phyloP scores from a whole-genome alignment of 129 eudicot genomes.

The Gnaphalium uliginosum region DNA sequence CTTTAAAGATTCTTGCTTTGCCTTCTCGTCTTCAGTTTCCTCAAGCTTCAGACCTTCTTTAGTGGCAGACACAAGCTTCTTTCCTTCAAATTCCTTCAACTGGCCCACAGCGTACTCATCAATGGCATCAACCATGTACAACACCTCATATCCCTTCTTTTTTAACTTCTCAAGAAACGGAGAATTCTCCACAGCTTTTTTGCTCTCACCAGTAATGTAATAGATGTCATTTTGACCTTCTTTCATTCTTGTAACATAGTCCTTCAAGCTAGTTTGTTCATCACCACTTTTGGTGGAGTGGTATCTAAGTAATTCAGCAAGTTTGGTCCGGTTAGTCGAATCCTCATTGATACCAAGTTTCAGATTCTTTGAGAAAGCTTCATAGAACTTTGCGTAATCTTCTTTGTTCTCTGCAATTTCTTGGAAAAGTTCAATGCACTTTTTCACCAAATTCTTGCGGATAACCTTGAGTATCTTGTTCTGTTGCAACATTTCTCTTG shows the following conservation, averaged over 20 bases:
- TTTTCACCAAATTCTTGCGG: constrained; percentile 30
- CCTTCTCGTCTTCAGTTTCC: constrained; percentile 73
- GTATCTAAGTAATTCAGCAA: constrained; percentile 68
- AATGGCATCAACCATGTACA: constrained; percentile 85
- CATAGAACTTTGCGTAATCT: constrained; percentile 78
- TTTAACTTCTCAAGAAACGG: constrained; percentile 84
- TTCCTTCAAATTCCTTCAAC: constrained; percentile 84
- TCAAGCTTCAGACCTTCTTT: constrained; percentile 84
- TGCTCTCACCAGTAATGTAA: constrained; percentile 91
- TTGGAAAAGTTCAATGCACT: constrained; percentile 27
- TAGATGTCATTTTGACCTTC: constrained; percentile 75
- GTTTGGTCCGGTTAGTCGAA: constrained; percentile 58
- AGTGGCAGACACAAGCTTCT: constrained; percentile 81
- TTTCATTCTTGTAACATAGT: constrained; percentile 88
- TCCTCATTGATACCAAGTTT: constrained; percentile 87
- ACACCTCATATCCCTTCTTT: constrained; percentile 78
- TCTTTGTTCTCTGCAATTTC: constrained; percentile 44
- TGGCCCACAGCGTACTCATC: constrained; percentile 84
- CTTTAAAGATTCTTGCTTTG: constrained; percentile 54
- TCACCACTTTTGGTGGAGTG: constrained; percentile 92
- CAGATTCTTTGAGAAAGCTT: constrained; percentile 83
- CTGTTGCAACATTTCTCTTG: constrained; percentile 38
- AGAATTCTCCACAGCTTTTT: constrained; percentile 85
- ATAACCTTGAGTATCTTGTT: constrained; percentile 30
- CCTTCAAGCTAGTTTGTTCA: constrained; percentile 80